Percentiles rank a stretch among this genome's conserved stretches.
phyloP scores from a whole-genome alignment of 257 asterid species.

The Orobanche coerulescens region DNA sequence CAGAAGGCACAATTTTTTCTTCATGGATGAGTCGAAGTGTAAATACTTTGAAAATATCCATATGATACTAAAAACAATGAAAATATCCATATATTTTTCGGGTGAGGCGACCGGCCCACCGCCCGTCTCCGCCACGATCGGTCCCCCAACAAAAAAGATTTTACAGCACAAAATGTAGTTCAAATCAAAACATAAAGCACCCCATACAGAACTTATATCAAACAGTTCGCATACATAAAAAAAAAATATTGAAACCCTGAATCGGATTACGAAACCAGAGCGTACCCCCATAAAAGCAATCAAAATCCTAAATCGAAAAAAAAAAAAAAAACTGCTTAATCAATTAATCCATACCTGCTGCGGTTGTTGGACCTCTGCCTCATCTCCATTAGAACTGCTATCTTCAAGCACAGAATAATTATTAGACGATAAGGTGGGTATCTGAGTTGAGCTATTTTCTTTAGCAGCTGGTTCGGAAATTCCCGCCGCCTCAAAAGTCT shows the following conservation, averaged over 20 bases:
- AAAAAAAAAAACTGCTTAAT: background rate
- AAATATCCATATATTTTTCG: no score
- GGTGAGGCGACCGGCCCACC: no score
- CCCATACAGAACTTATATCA: background rate
- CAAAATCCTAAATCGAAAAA: background rate
- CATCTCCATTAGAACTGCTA: slow-evolving; percentile 25
- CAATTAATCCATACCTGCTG: slow-evolving; percentile 36
- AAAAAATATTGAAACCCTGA: background rate
- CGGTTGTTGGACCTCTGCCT: slow-evolving; percentile 32
- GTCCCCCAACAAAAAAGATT: no score
- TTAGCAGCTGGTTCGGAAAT: slow-evolving; percentile 19
- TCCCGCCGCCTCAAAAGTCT: slow-evolving; percentile 25
- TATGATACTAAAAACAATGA: no score
- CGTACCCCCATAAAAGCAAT: background rate
- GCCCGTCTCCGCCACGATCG: no score
- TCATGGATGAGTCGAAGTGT: no score
- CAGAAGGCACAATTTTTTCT: no score
- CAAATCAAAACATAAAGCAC: no score
- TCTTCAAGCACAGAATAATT: slow-evolving; percentile 31
- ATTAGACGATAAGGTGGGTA: slow-evolving; percentile 31
- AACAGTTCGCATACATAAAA: background rate
- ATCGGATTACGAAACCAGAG: background rate
- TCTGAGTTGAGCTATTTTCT: slow-evolving; percentile 28
- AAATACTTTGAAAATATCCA: no score
- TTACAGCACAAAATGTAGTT: no score